Conservation (phyloP, 2,329 filamentous ascomycete species). For the Decorospora gaudefroyi region DNA sequence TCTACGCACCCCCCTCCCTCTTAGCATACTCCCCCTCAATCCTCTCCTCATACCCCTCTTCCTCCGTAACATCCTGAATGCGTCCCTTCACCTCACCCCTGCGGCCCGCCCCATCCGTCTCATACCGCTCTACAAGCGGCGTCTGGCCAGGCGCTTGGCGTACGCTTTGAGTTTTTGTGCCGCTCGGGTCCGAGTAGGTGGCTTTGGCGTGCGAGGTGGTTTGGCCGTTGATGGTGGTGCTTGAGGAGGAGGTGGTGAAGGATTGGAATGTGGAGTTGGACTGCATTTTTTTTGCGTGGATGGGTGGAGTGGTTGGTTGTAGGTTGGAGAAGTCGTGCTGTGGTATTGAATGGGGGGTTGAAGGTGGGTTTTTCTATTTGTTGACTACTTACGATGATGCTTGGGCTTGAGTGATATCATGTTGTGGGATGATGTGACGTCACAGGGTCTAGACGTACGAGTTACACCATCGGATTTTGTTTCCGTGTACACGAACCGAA, state of each 20-base stretch:
- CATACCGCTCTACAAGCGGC: constrained; percentile 31
- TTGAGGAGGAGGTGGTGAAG: constrained; percentile 31
- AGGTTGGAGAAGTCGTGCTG: too few species aligned
- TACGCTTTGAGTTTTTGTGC: constrained; percentile 35
- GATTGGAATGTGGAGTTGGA: constrained; percentile 34
- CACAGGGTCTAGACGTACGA: constrained; percentile 7
- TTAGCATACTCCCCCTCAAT: constrained; percentile 54
- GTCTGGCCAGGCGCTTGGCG: constrained; percentile 36
- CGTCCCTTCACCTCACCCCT: too few species aligned
- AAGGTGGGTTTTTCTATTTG: neutral
- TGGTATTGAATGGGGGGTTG: neutral
- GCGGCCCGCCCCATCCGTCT: constrained; percentile 33
- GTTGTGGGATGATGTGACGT: constrained; percentile 15
- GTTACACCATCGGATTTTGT: too few species aligned
- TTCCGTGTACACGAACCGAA: too few species aligned
- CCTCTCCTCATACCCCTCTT: constrained; percentile 47
- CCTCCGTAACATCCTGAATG: constrained; percentile 43
- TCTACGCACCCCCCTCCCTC: constrained; percentile 50
- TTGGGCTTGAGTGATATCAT: neutral
- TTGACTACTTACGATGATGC: neutral
- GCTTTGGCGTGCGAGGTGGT: constrained; percentile 33
- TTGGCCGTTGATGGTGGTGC: constrained; percentile 35
- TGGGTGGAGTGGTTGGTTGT: too few species aligned
- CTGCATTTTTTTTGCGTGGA: constrained; percentile 7
- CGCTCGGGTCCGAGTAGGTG: constrained; percentile 34